Evolutionary conservation across 1,139 yeast genomes (phyloP).

Genomic region (Candida mesenterica): DNA sequence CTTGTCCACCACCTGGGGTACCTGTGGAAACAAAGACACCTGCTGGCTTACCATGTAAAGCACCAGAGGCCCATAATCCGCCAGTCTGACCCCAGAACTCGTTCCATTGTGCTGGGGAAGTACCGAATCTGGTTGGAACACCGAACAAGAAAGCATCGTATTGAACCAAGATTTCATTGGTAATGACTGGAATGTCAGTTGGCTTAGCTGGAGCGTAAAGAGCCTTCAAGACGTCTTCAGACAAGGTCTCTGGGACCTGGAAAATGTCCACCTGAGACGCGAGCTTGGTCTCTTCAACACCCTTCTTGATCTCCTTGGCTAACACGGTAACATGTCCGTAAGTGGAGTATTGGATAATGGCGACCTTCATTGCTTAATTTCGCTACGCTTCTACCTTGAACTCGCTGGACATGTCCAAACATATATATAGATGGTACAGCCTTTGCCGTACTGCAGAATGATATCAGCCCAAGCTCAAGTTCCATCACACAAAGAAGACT

Average conservation of each 20-base stretch:
- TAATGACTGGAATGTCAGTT: conserved; percentile 33
- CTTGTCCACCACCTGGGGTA: conserved; percentile 42
- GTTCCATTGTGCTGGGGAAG: conserved; percentile 39
- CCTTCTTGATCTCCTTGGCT: conserved; percentile 36
- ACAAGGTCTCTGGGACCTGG: conserved; percentile 38
- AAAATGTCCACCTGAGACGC: conserved; percentile 36
- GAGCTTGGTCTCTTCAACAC: conserved; percentile 39
- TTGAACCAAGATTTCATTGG: conserved; percentile 28
- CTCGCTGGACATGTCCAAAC: conserved; percentile 47
- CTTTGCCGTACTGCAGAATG: neutral
- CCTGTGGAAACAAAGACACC: conserved; percentile 40
- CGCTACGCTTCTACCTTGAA: conserved; percentile 40
- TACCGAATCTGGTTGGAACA: conserved; percentile 40
- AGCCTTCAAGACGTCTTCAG: conserved; percentile 26
- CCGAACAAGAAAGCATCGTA: conserved; percentile 42
- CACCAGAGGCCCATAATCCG: conserved; percentile 36
- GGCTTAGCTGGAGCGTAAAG: conserved; percentile 36
- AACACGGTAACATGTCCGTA: conserved; percentile 37
- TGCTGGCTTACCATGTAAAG: conserved; percentile 36
- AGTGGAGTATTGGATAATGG: conserved; percentile 37
- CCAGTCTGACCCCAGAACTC: conserved; percentile 41
- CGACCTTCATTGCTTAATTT: conserved; percentile 33
- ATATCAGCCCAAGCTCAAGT: neutral
- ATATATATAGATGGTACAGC: neutral
- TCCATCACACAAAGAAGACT: too few relatives aligned